phyloP scores from a whole-genome alignment of 73 alveolate species.

The Diophrys appendiculata region DNA sequence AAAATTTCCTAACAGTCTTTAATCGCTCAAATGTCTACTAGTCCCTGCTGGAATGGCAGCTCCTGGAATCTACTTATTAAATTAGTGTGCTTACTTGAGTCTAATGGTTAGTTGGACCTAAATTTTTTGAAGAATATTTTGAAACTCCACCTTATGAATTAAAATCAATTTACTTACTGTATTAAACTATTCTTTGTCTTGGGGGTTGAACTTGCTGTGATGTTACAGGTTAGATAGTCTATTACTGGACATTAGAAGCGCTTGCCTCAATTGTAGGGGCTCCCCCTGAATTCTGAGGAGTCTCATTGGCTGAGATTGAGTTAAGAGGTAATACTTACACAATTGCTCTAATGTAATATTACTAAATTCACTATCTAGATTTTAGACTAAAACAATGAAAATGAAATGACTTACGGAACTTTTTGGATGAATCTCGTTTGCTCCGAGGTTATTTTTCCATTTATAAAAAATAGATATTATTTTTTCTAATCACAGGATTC shows the following conservation, averaged over 20 bases:
- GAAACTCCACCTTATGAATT: too few species aligned
- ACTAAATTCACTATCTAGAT: neutral
- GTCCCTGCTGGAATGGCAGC: neutral
- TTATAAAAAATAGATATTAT: too few species aligned
- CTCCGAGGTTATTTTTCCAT: neutral
- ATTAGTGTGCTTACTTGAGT: too few species aligned
- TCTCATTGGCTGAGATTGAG: neutral
- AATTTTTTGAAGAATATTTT: neutral
- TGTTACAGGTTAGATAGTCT: neutral
- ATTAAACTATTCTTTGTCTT: neutral
- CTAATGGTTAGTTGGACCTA: neutral
- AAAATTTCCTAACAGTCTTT: neutral
- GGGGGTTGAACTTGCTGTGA: neutral
- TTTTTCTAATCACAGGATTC: neutral
- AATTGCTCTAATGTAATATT: neutral
- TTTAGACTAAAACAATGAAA: too few species aligned
- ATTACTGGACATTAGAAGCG: neutral
- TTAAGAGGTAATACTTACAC: too few species aligned
- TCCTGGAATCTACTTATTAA: neutral
- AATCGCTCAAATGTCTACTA: neutral
- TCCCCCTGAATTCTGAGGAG: neutral
- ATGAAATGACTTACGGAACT: too few species aligned
- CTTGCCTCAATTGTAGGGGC: neutral
- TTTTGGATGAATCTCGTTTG: neutral
- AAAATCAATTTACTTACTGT: too few species aligned